A percentile compares a stretch with the other conserved stretches of the same genome.
These are phyloP conservation scores for Magnaporthales sp. DNA, from an alignment of 2,329 filamentous ascomycete genomes.

Conservation along the genomic window DNA sequence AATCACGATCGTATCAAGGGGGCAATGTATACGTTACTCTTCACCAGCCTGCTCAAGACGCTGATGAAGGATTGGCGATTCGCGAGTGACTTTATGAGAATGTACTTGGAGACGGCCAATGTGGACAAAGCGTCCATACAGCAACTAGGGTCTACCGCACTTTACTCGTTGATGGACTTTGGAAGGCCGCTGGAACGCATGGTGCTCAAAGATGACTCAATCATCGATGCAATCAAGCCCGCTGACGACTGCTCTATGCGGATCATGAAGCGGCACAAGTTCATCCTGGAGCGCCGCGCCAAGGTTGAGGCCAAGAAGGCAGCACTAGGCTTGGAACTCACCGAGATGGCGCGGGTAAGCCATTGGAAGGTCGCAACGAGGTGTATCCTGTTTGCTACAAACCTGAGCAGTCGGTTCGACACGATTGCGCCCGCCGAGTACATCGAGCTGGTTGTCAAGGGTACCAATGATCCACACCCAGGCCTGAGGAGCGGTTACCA, in stretches of 20 bases:
- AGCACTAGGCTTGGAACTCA: slow-evolving; percentile 70
- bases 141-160: slow-evolving; percentile 69
- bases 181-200: slow-evolving; percentile 80
- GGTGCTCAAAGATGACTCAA: slow-evolving; percentile 67
- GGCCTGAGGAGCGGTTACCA: slow-evolving; percentile 74
- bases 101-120: slow-evolving; percentile 82
- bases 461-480: slow-evolving; percentile 85
- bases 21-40: slow-evolving; percentile 81
- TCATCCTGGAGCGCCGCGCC: slow-evolving; percentile 65
- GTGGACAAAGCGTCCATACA: slow-evolving; percentile 95
- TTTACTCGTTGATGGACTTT: slow-evolving; percentile 86
- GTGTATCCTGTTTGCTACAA: slow-evolving; percentile 83
- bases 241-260: slow-evolving; percentile 49
- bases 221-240: slow-evolving; percentile 66
- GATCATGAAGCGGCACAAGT: slow-evolving; percentile 60
- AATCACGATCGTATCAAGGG: slow-evolving; percentile 94
- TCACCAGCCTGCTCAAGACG: slow-evolving; percentile 81
- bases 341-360: slow-evolving; percentile 64
- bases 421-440: slow-evolving; percentile 74
- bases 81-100: slow-evolving; percentile 77
- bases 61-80: slow-evolving; percentile 90
- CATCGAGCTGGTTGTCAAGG: slow-evolving; percentile 72
- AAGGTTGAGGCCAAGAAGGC: slow-evolving; percentile 80
- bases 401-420: slow-evolving; percentile 86
- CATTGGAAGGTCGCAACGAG: slow-evolving; percentile 96